Evolutionary conservation across 2,329 filamentous ascomycete genomes (phyloP).

Genomic region (Diaporthe humulicola): DNA sequence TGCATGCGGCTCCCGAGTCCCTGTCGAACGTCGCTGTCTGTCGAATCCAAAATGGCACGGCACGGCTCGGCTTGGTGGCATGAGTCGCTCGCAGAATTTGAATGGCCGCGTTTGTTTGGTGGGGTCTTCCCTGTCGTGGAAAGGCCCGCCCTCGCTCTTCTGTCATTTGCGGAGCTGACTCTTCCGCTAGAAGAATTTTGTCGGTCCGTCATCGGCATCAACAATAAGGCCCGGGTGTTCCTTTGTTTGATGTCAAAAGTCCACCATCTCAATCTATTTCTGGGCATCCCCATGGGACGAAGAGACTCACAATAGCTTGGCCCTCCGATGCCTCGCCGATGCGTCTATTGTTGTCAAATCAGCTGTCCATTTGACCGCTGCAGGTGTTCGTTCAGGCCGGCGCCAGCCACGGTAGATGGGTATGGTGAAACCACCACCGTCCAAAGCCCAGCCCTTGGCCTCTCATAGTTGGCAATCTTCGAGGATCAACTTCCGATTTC

Average conservation of each 20-base stretch:
- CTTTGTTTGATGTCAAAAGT: constrained; percentile 1
- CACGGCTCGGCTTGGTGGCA: constrained; percentile 13
- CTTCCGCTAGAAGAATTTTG: constrained; percentile 27
- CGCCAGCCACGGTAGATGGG: not conserved
- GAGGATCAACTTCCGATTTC: not conserved
- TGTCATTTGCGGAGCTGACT: constrained; percentile 25
- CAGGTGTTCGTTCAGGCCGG: not conserved
- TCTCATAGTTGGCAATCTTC: not conserved
- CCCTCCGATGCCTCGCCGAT: constrained; percentile 11
- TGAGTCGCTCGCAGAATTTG: constrained; percentile 33
- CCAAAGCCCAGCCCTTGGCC: not conserved
- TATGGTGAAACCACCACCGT: not conserved
- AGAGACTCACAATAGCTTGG: not conserved
- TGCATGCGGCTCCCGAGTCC: constrained; percentile 1
- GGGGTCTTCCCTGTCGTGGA: constrained; percentile 13
- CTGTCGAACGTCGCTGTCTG: constrained; percentile 4
- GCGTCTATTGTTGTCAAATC: not conserved
- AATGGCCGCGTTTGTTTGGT: constrained; percentile 12
- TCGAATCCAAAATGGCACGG: constrained; percentile 7
- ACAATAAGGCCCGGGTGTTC: constrained; percentile 1
- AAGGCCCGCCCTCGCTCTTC: not conserved
- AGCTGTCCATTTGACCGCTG: not conserved
- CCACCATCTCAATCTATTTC: not conserved
- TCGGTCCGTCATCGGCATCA: constrained; percentile 29
- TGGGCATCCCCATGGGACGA: not conserved